A percentile compares a stretch with the other conserved stretches of the same genome.
phyloP scores from a whole-genome alignment of 192 early-diverging fungal species.

The Coemansia sp. region DNA sequence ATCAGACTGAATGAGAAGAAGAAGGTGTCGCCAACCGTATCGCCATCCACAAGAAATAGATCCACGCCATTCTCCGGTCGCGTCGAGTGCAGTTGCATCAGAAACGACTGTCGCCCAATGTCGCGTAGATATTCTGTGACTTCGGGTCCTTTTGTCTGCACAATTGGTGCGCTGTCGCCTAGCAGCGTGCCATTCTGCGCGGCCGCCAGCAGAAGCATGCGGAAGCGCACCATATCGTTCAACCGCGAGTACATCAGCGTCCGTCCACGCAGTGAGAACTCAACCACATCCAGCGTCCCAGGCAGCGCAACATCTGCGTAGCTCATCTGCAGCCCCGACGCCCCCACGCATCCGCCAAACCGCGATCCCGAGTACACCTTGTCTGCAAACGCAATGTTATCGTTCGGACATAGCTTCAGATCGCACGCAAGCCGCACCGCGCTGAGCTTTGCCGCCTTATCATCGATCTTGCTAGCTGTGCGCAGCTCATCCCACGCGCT shows the following conservation, averaged over 20 bases:
- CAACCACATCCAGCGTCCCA: slow-evolving; percentile 41
- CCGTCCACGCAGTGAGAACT: slow-evolving; percentile 48
- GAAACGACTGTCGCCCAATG: slow-evolving; percentile 40
- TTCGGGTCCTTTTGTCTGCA: slow-evolving; percentile 33
- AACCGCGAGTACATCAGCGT: slow-evolving; percentile 51
- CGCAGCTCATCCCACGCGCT: slow-evolving; percentile 25
- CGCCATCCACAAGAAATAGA: slow-evolving; percentile 47
- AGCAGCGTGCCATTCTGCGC: slow-evolving; percentile 24
- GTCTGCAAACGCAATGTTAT: slow-evolving; percentile 29
- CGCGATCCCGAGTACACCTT: slow-evolving; percentile 24
- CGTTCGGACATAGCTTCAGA: slow-evolving; percentile 34
- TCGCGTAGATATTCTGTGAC: slow-evolving; percentile 45
- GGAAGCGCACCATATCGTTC: slow-evolving; percentile 52
- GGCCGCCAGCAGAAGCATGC: slow-evolving; percentile 30
- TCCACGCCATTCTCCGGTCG: slow-evolving; percentile 39
- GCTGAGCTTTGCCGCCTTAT: slow-evolving; percentile 17
- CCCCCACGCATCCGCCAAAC: slow-evolving; percentile 39
- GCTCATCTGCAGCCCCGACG: slow-evolving; percentile 21
- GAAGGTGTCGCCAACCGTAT: slow-evolving; percentile 44
- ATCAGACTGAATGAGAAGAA: slow-evolving; percentile 50
- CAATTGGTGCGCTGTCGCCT: slow-evolving; percentile 1
- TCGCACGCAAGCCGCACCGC: slow-evolving; percentile 15
- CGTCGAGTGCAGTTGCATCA: slow-evolving; percentile 47
- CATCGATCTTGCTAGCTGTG: not conserved
- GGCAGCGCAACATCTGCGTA: slow-evolving; percentile 29